These are phyloP conservation scores for Saccharomyces pastorianus DNA, from an alignment of 1,139 yeast genomes.

Conservation along the genomic window DNA sequence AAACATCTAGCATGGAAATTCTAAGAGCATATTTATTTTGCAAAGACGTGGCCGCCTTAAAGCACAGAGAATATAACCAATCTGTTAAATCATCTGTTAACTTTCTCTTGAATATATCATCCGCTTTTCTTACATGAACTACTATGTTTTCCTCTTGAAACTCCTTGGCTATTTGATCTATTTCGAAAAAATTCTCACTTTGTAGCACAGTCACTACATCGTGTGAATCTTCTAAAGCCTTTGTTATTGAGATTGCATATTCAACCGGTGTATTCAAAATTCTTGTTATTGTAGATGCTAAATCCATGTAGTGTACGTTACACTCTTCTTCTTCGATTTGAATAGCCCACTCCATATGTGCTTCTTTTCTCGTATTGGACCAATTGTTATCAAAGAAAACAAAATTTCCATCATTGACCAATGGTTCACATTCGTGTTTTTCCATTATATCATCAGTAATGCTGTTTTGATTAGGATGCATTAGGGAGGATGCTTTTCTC, in stretches of 20 bases:
- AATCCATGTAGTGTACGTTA: slow-evolving; percentile 22
- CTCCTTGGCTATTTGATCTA: slow-evolving; percentile 14
- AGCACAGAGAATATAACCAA: slow-evolving; percentile 19
- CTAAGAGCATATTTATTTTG: slow-evolving; percentile 17
- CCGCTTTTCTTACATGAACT: slow-evolving; percentile 17
- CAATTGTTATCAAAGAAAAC: slow-evolving; percentile 3
- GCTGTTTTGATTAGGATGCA: neutral
- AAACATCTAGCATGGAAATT: slow-evolving; percentile 20
- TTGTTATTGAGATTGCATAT: slow-evolving; percentile 21
- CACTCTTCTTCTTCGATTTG: slow-evolving; percentile 26
- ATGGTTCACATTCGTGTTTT: slow-evolving; percentile 4
- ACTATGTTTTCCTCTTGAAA: slow-evolving; percentile 20
- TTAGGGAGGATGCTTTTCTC: slow-evolving; percentile 8
- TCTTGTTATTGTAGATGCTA: slow-evolving; percentile 19
- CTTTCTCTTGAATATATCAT: slow-evolving; percentile 20
- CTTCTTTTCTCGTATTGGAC: neutral
- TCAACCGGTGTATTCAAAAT: slow-evolving; percentile 23
- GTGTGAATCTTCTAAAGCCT: slow-evolving; percentile 13
- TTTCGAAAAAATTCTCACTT: slow-evolving; percentile 15
- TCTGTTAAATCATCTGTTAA: slow-evolving; percentile 21
- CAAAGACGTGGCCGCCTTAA: slow-evolving; percentile 7
- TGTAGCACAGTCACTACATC: slow-evolving; percentile 19
- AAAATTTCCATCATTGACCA: slow-evolving; percentile 1
- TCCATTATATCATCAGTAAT: neutral
- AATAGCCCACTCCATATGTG: slow-evolving; percentile 17